Percentiles rank a stretch among this genome's conserved stretches.
Conservation (phyloP, 345 rosid genomes). For the Acer saccharum region DNA sequence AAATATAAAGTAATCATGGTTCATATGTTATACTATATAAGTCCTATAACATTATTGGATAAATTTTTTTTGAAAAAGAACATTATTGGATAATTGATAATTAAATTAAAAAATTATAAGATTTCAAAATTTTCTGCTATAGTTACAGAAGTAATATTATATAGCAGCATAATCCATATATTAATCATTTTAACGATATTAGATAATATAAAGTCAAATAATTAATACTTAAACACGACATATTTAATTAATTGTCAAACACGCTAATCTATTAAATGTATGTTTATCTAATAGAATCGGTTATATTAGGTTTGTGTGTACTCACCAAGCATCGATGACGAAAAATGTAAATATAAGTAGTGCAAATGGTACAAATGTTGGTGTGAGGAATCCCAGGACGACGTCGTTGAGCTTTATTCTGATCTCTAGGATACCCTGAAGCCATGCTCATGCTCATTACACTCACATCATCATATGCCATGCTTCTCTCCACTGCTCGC, state of each 20-base stretch:
- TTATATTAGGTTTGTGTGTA: not conserved
- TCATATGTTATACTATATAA: too few species aligned
- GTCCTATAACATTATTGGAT: not conserved
- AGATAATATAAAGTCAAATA: too few species aligned
- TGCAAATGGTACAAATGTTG: slow-evolving; percentile 64
- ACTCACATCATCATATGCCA: slow-evolving; percentile 37
- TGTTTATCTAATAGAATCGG: too few species aligned
- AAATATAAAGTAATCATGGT: not conserved
- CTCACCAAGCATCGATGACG: slow-evolving; percentile 62
- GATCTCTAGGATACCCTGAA: slow-evolving; percentile 22
- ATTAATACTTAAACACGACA: too few species aligned
- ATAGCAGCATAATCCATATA: too few species aligned
- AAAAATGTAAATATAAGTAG: slow-evolving; percentile 54
- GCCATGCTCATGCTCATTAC: slow-evolving; percentile 41
- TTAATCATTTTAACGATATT: too few species aligned
- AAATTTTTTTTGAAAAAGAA: too few species aligned
- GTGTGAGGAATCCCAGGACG: slow-evolving; percentile 73
- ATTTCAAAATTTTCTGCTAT: not conserved
- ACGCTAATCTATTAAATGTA: too few species aligned
- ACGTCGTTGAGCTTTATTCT: slow-evolving; percentile 32
- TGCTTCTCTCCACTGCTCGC: slow-evolving; percentile 21
- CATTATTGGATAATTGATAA: not conserved
- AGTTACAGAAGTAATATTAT: not conserved
- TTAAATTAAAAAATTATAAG: too few species aligned
- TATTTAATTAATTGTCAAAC: too few species aligned